Percentiles rank a stretch among this genome's conserved stretches.
phyloP scores from a whole-genome alignment of 768 basidiomycete species.

The Dictyophora rubrovolvata region DNA sequence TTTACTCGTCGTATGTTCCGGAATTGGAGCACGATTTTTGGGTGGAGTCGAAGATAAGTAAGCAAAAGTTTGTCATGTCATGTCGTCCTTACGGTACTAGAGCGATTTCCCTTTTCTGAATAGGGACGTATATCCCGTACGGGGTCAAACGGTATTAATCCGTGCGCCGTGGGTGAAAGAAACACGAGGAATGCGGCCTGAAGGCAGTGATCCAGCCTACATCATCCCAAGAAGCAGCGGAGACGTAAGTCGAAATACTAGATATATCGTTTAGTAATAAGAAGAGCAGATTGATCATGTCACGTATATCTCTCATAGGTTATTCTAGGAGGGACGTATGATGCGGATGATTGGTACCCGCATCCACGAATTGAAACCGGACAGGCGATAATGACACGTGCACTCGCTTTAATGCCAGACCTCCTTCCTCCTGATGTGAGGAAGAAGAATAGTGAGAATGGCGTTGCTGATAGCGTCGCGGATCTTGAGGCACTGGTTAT shows the following conservation, averaged over 20 bases:
- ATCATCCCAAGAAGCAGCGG: conserved; percentile 54
- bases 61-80: conserved; percentile 3
- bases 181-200: conserved; percentile 14
- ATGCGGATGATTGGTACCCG: conserved; percentile 60
- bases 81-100: not conserved
- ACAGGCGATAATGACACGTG: conserved; percentile 14
- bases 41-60: conserved; percentile 41
- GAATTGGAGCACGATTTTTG: conserved; percentile 45
- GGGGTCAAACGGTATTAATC: conserved; percentile 58
- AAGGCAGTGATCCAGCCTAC: conserved; percentile 32
- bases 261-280: not conserved
- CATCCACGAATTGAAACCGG: conserved; percentile 47
- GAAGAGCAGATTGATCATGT: not conserved
- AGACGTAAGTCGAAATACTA: conserved; percentile 28
- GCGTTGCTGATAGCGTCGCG: conserved; percentile 22
- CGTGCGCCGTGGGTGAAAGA: conserved; percentile 53
- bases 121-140: conserved; percentile 32
- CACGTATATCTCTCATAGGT: conserved; percentile 15
- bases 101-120: not conserved
- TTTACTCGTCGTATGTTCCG: conserved; percentile 61
- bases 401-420: conserved; percentile 15
- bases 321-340: conserved; percentile 52
- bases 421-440: conserved; percentile 13
- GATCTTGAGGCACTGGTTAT: conserved; percentile 29
- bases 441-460: conserved; percentile 5